Conservation (phyloP, 495 filamentous ascomycete species). For the Annulohypoxylon nitens region DNA sequence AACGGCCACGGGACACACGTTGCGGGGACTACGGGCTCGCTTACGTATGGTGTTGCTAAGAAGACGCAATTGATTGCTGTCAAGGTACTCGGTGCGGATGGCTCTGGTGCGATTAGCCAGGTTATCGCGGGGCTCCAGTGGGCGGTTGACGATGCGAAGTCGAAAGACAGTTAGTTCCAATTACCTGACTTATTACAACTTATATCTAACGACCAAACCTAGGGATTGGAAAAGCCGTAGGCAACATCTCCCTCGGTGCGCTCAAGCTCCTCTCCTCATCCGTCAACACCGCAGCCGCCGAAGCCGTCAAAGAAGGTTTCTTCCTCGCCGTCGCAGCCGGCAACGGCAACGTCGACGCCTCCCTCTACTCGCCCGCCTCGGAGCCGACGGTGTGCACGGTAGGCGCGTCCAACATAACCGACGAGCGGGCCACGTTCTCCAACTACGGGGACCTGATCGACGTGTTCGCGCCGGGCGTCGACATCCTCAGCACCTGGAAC, state of each 20-base stretch:
- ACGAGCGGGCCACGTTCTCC: constrained; percentile 63
- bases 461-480: constrained; percentile 58
- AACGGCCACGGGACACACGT: constrained; percentile 58
- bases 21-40: constrained; percentile 51
- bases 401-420: constrained; percentile 58
- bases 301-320: constrained; percentile 57
- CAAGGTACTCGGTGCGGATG: constrained; percentile 56
- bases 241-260: constrained; percentile 64
- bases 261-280: constrained; percentile 52
- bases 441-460: constrained; percentile 67
- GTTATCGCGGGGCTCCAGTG: constrained; percentile 67
- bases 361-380: constrained; percentile 60
- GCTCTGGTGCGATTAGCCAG: constrained; percentile 55
- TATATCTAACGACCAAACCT: constrained; percentile 14
- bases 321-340: constrained; percentile 62
- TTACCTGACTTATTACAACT: background rate
- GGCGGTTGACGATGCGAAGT: constrained; percentile 55
- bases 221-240: constrained; percentile 54
- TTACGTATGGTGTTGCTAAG: constrained; percentile 56
- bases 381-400: constrained; percentile 65
- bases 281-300: constrained; percentile 57
- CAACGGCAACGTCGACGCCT: constrained; percentile 53
- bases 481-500: constrained; percentile 52
- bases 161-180: constrained; percentile 41
- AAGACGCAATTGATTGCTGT: constrained; percentile 51